Percentiles rank a stretch among this genome's conserved stretches.
Evolutionary conservation across 306 rosid species (phyloP).

Genomic region (Arachis stenosperma): DNA sequence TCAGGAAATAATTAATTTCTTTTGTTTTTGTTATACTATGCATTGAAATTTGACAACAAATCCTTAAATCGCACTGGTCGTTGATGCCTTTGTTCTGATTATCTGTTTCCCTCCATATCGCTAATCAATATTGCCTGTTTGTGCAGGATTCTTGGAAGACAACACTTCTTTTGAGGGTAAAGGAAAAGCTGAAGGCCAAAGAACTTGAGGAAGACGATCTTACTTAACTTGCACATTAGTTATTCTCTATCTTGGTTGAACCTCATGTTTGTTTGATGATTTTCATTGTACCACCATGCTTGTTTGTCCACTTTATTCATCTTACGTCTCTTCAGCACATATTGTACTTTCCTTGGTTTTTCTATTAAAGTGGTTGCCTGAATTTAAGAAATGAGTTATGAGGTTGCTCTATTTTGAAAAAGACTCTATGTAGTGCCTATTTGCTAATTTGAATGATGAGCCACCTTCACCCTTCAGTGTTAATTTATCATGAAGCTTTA

Average conservation of each 20-base stretch:
- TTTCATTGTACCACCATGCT: constrained; percentile 38
- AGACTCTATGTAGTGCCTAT: too few relatives aligned
- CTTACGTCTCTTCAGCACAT: constrained; percentile 29
- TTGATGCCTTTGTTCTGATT: neutral
- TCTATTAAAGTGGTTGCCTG: constrained; percentile 32
- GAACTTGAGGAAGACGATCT: constrained; percentile 98
- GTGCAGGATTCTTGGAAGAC: constrained; percentile 94
- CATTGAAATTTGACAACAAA: constrained; percentile 7
- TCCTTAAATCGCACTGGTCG: too few relatives aligned
- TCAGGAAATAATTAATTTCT: neutral
- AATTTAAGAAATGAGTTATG: constrained; percentile 33
- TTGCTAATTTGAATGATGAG: too few relatives aligned
- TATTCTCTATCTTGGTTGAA: constrained; percentile 23
- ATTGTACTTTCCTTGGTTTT: constrained; percentile 45
- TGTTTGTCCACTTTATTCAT: constrained; percentile 42
- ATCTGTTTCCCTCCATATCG: constrained; percentile 7
- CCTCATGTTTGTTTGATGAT: constrained; percentile 50
- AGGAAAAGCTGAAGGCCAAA: constrained; percentile 94
- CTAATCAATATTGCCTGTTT: constrained; percentile 28
- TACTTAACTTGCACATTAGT: constrained; percentile 50
- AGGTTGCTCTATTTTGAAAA: constrained; percentile 16
- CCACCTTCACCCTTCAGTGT: too few relatives aligned
- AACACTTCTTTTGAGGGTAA: constrained; percentile 91
- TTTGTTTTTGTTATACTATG: neutral
- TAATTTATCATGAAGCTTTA: too few relatives aligned